phyloP scores from a whole-genome alignment of 2,329 filamentous ascomycete genomes.

The Fonsecaea nubica region DNA sequence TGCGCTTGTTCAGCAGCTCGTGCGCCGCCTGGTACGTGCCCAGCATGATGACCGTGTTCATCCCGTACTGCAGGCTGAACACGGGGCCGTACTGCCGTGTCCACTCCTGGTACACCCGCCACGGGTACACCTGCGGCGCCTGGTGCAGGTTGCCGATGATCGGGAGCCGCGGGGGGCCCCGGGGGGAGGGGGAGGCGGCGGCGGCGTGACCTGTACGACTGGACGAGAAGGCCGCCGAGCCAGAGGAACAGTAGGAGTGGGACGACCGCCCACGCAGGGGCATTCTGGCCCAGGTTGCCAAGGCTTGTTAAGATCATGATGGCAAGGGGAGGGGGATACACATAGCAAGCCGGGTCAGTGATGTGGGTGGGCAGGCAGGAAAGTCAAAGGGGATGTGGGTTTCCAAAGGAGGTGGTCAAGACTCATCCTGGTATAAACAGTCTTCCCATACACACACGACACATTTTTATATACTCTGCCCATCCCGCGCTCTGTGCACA shows the following conservation, averaged over 20 bases:
- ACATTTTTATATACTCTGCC: neutral
- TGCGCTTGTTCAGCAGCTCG: slow-evolving; percentile 49
- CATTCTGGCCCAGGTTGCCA: neutral
- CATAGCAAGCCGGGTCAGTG: neutral
- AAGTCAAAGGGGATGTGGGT: too few relatives aligned
- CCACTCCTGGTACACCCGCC: slow-evolving; percentile 45
- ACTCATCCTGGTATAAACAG: neutral
- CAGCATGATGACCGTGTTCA: slow-evolving; percentile 45
- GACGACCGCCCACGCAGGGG: neutral
- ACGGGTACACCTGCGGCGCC: slow-evolving; percentile 45
- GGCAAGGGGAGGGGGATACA: neutral
- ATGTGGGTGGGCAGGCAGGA: neutral
- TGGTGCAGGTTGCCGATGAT: slow-evolving; percentile 58
- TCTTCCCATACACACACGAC: neutral
- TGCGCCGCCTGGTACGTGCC: slow-evolving; percentile 44
- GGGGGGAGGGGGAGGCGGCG: slow-evolving; percentile 19
- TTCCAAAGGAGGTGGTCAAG: neutral
- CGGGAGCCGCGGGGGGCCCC: slow-evolving; percentile 52
- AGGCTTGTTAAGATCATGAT: neutral
- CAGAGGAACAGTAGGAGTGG: neutral
- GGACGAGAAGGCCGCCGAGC: neutral
- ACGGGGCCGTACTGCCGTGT: slow-evolving; percentile 46
- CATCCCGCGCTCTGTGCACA: neutral
- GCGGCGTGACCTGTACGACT: slow-evolving; percentile 13
- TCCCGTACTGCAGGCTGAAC: slow-evolving; percentile 45